These are phyloP conservation scores for Malassezia dermatis DNA, from an alignment of 1,284 basidiomycete species.

Conservation along the genomic window DNA sequence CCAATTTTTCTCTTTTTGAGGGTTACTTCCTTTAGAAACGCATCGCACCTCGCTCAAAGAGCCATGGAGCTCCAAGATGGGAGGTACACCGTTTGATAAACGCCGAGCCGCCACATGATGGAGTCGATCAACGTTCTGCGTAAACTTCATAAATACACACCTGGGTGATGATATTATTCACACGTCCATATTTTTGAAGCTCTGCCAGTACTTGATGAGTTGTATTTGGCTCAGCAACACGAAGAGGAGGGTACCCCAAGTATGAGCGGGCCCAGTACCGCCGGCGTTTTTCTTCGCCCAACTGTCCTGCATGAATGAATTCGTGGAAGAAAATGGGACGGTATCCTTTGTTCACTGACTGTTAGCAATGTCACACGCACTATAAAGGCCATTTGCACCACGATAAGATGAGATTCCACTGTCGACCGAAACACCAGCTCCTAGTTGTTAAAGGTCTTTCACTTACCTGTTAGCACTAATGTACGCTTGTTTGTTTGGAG, in stretches of 20 bases:
- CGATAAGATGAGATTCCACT: conserved; percentile 46
- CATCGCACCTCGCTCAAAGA: conserved; percentile 9
- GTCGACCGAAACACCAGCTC: conserved; percentile 45
- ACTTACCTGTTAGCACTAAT: conserved; percentile 26
- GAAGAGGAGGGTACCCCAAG: conserved; percentile 41
- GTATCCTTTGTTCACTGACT: conserved; percentile 33
- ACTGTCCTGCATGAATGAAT: conserved; percentile 27
- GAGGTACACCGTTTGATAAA: conserved; percentile 22
- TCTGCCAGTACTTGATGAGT: conserved; percentile 42
- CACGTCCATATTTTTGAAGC: conserved; percentile 33
- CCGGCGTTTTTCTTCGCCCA: conserved; percentile 26
- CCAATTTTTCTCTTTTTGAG: conserved; percentile 19
- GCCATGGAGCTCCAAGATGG: conserved; percentile 45
- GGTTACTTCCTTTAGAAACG: conserved; percentile 8
- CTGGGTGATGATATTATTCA: conserved; percentile 39
- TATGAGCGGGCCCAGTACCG: conserved; percentile 46
- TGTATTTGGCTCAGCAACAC: conserved; percentile 36
- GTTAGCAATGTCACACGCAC: background rate
- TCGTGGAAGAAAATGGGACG: conserved; percentile 47
- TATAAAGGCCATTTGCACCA: conserved; percentile 39
- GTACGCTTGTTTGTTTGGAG: conserved; percentile 18
- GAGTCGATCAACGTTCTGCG: conserved; percentile 43
- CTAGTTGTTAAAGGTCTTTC: conserved; percentile 1
- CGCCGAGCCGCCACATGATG: conserved; percentile 39
- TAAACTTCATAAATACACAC: background rate